phyloP scores from a whole-genome alignment of 129 eudicot genomes.

The Escallonia herrerae region DNA sequence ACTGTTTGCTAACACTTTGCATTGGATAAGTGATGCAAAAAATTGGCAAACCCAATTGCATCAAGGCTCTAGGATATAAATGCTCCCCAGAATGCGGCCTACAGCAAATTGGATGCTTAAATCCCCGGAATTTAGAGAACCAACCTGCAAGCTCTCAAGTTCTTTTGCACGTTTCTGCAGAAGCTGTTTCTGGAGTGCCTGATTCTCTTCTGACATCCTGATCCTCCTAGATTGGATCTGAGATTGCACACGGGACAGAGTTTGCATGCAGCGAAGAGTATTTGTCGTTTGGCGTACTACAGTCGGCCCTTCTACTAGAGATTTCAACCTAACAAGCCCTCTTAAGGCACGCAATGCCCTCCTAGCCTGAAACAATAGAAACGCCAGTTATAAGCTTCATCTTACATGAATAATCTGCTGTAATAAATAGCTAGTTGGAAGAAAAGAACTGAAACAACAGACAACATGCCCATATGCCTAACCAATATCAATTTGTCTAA shows the following conservation, averaged over 20 bases:
- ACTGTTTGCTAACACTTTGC: too few species aligned
- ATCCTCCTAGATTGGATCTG: conserved; percentile 77
- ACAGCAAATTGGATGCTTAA: not conserved
- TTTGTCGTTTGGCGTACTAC: conserved; percentile 79
- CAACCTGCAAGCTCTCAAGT: conserved; percentile 63
- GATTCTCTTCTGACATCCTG: conserved; percentile 86
- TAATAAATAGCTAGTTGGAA: too few species aligned
- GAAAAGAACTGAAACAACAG: too few species aligned
- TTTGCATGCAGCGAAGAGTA: conserved; percentile 83
- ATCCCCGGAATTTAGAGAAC: conserved; percentile 6
- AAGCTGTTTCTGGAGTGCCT: conserved; percentile 76
- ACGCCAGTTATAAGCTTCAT: not conserved
- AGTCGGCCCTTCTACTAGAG: conserved; percentile 73
- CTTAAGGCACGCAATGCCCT: conserved; percentile 78
- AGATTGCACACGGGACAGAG: conserved; percentile 77
- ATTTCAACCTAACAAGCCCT: conserved; percentile 81
- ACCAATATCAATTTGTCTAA: too few species aligned
- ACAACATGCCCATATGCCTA: too few species aligned
- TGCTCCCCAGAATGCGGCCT: not conserved
- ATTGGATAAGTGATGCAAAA: too few species aligned
- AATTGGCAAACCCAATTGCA: not conserved
- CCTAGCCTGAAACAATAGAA: conserved; percentile 49
- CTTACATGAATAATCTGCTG: too few species aligned
- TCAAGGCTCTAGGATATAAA: not conserved
- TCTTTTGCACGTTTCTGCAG: conserved; percentile 81